Conservation (phyloP, 78 protist genomes). For the Pigoraptor vietnamica region DNA sequence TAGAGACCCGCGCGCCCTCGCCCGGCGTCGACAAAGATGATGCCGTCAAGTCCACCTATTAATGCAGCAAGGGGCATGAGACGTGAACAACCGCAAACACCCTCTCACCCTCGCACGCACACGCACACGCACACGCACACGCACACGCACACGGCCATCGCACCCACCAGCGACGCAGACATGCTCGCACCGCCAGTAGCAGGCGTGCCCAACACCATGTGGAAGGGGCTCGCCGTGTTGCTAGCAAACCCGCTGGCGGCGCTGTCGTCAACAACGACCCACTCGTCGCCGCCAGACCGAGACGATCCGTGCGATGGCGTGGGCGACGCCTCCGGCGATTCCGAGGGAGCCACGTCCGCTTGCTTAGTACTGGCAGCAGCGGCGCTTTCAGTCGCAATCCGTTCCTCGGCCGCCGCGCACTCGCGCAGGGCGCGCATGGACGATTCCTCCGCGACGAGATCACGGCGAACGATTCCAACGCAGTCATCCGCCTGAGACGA, state of each 20-base stretch:
- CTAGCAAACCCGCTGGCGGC: not conserved
- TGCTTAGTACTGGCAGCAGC: no score
- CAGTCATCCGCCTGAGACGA: no score
- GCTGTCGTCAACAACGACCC: not conserved
- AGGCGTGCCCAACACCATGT: not conserved
- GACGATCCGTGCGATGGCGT: not conserved
- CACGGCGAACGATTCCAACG: not conserved
- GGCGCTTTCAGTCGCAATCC: not conserved
- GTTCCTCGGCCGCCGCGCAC: not conserved
- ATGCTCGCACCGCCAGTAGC: not conserved
- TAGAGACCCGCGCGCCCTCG: no score
- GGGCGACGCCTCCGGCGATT: not conserved
- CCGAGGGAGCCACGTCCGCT: not conserved
- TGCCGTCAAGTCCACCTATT: no score
- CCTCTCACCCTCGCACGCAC: no score
- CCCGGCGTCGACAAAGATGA: no score
- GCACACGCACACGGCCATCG: no score
- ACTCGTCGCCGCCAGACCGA: not conserved
- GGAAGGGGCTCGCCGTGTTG: not conserved
- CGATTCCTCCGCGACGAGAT: not conserved
- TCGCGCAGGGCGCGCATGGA: not conserved
- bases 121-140: no score
- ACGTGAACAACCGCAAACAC: no score
- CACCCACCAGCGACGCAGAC: not conserved
- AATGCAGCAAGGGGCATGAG: no score